These are phyloP conservation scores for Pseudomassariella vexata DNA, from an alignment of 2,329 filamentous ascomycete genomes.

Conservation along the genomic window DNA sequence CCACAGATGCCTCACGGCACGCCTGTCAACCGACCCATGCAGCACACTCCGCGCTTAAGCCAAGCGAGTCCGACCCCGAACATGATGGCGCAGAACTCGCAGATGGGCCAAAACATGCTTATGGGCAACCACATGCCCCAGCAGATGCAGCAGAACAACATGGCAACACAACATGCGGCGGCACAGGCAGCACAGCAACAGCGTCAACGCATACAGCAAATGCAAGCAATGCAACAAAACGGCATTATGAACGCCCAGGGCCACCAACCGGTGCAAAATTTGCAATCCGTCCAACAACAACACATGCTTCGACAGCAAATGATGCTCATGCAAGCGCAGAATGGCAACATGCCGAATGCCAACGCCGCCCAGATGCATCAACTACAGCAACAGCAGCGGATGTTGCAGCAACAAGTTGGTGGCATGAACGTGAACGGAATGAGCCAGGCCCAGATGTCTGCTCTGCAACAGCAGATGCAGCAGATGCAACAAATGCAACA, in stretches of 20 bases:
- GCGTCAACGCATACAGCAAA: conserved; percentile 20
- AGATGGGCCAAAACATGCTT: conserved; percentile 48
- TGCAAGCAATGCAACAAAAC: conserved; percentile 22
- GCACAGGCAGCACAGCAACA: conserved; percentile 27
- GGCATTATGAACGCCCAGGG: conserved; percentile 24
- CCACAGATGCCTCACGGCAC: conserved; percentile 57
- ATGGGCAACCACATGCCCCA: conserved; percentile 39
- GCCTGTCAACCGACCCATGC: conserved; percentile 46
- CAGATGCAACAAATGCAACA: conserved; percentile 23
- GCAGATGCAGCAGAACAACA: conserved; percentile 26
- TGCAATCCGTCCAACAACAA: conserved; percentile 38
- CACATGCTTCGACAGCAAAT: conserved; percentile 35
- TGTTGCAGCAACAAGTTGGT: conserved; percentile 33
- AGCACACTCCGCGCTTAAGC: conserved; percentile 57
- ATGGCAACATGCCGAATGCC: too few relatives aligned
- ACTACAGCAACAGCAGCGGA: conserved; percentile 24
- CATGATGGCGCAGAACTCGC: conserved; percentile 52
- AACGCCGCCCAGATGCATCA: conserved; percentile 21
- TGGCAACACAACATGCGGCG: conserved; percentile 35
- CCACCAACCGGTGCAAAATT: conserved; percentile 32
- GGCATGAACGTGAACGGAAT: conserved; percentile 33
- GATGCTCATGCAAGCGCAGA: too few relatives aligned
- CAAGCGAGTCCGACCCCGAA: conserved; percentile 57
- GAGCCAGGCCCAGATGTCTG: conserved; percentile 23
- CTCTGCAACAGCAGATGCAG: conserved; percentile 28